A percentile compares a stretch with the other conserved stretches of the same genome.
Conservation (phyloP, 2,329 filamentous ascomycete species). For the Aureobasidium pullulans region DNA sequence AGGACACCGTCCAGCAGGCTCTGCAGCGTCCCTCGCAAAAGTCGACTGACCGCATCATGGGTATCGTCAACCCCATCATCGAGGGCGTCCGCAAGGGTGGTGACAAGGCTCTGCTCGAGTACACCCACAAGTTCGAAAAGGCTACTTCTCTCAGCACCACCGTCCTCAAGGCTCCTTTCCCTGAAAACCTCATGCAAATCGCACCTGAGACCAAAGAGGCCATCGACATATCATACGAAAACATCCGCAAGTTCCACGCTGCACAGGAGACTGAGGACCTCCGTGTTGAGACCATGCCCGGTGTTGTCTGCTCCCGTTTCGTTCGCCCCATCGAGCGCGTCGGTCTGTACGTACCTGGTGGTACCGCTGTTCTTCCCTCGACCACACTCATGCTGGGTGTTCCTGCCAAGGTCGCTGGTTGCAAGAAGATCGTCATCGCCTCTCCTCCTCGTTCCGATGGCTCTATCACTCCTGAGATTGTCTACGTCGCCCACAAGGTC, state of each 20-base stretch:
- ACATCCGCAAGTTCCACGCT: constrained; percentile 88
- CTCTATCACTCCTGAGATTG: constrained; percentile 89
- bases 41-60: constrained; percentile 88
- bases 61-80: constrained; percentile 86
- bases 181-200: constrained; percentile 75
- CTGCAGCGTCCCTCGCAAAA: constrained; percentile 87
- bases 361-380: constrained; percentile 92
- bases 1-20: constrained; percentile 61
- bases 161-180: constrained; percentile 84
- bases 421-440: constrained; percentile 87
- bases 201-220: constrained; percentile 76
- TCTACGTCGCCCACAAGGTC: constrained; percentile 95
- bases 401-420: constrained; percentile 93
- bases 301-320: constrained; percentile 90
- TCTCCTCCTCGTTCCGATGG: constrained; percentile 86
- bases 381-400: constrained; percentile 98
- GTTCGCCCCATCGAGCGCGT: constrained; percentile 87
- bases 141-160: constrained; percentile 84
- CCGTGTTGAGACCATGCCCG: constrained; percentile 93
- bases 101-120: constrained; percentile 80
- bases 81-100: constrained; percentile 75
- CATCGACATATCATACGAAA: constrained; percentile 91
- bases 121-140: constrained; percentile 97
- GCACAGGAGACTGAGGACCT: constrained; percentile 83
- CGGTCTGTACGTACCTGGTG: constrained; percentile 92